Conservation (phyloP, 1,284 basidiomycete species). For the Melampsora larici-populina region DNA sequence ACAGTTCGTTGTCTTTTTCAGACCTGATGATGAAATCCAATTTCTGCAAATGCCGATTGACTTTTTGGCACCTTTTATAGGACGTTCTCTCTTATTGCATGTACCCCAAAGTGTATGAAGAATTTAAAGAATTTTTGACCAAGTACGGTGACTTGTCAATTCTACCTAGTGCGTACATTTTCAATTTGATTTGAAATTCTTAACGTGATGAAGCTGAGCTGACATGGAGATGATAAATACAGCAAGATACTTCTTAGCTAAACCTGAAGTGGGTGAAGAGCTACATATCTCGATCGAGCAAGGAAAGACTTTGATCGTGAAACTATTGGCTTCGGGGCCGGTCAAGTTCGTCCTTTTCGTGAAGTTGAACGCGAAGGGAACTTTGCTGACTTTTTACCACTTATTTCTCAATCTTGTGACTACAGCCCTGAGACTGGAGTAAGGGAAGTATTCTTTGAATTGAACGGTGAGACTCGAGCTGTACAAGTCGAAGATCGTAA, state of each 20-base stretch:
- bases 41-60: too few relatives aligned
- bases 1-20: too few relatives aligned
- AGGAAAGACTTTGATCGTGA: conserved; percentile 94
- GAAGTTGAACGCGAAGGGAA: not conserved
- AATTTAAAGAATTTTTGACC: conserved; percentile 25
- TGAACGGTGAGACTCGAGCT: conserved; percentile 66
- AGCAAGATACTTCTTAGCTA: conserved; percentile 94
- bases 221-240: conserved; percentile 59
- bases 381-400: not conserved
- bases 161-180: conserved; percentile 9
- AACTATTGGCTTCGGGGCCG: conserved; percentile 89
- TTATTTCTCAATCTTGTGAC: not conserved
- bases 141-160: conserved; percentile 39
- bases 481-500: conserved; percentile 92
- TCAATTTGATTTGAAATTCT: not conserved
- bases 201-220: not conserved
- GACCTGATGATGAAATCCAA: too few relatives aligned
- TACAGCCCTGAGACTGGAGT: conserved; percentile 71
- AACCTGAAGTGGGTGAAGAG: conserved; percentile 87
- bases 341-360: conserved; percentile 60
- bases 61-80: too few relatives aligned
- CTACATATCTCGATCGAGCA: conserved; percentile 95
- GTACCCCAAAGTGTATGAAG: conserved; percentile 68
- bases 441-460: conserved; percentile 95
- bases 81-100: too few relatives aligned